Conservation (phyloP, 257 asterid species). For the Leonotis leonurus region DNA sequence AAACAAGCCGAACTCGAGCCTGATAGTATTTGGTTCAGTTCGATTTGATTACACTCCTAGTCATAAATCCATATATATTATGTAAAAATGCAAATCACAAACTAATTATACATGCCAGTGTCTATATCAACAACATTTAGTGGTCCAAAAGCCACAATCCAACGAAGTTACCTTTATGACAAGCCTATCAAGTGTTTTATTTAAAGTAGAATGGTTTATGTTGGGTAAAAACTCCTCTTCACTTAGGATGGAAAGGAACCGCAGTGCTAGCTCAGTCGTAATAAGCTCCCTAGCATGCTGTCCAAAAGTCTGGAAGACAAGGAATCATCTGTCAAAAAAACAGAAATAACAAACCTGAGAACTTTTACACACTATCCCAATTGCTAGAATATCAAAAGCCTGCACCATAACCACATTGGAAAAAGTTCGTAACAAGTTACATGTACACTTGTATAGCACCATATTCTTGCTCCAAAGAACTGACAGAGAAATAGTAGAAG, state of each 20-base stretch:
- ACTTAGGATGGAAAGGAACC: conserved; percentile 86
- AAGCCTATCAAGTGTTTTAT: conserved; percentile 66
- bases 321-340: conserved; percentile 99
- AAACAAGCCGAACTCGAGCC: no score
- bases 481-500: neutral
- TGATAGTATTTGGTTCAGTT: no score
- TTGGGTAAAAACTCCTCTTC: conserved; percentile 93
- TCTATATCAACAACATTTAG: neutral
- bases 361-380: conserved; percentile 40
- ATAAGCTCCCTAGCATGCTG: conserved; percentile 99
- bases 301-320: conserved; percentile 99
- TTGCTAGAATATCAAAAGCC: conserved; percentile 14
- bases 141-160: neutral
- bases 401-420: conserved; percentile 6
- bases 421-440: conserved; percentile 2
- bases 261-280: conserved; percentile 83
- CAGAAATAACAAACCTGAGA: conserved; percentile 88
- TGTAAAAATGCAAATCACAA: neutral
- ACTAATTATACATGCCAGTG: neutral
- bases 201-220: conserved; percentile 47
- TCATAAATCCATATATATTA: neutral
- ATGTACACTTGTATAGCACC: conserved; percentile 1
- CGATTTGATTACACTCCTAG: no score
- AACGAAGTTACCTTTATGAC: conserved; percentile 66
- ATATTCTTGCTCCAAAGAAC: conserved; percentile 12